Conservation (phyloP, 805 yeast species). For the Metschnikowia matae region DNA sequence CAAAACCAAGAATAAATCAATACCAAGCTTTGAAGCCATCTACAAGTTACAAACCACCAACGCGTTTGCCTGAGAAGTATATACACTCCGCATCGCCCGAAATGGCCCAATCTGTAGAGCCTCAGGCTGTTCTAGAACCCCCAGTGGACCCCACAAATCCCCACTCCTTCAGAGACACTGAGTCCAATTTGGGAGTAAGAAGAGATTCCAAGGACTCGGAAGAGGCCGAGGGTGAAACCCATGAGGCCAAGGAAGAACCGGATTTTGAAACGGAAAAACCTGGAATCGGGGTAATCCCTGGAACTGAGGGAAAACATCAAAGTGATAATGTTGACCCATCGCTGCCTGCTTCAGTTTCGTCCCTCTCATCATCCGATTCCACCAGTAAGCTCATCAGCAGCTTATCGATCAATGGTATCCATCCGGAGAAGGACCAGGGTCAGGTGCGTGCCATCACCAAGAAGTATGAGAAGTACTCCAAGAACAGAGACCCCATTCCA, state of each 20-base stretch:
- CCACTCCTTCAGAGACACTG: not conserved
- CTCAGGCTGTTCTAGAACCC: not conserved
- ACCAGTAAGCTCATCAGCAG: conserved; percentile 14
- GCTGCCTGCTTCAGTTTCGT: conserved; percentile 9
- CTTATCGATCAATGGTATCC: conserved; percentile 9
- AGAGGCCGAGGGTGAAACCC: not conserved
- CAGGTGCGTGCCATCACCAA: conserved; percentile 4
- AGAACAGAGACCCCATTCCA: not conserved
- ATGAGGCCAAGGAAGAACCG: too few relatives aligned
- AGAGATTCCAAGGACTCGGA: not conserved
- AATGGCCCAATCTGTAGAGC: not conserved
- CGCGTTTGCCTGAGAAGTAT: too few relatives aligned
- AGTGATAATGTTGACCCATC: not conserved
- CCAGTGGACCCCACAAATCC: not conserved
- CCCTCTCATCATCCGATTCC: conserved; percentile 17
- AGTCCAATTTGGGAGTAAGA: not conserved
- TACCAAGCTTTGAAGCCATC: too few relatives aligned
- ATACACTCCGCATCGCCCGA: not conserved
- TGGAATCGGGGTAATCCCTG: too few relatives aligned
- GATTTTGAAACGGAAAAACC: too few relatives aligned
- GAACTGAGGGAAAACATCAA: too few relatives aligned
- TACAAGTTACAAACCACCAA: too few relatives aligned
- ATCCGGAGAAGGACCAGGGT: not conserved
- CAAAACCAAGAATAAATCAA: too few relatives aligned
- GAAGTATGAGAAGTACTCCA: conserved; percentile 1